Percentiles rank a stretch among this genome's conserved stretches.
Conservation (phyloP, 352 stramenopile species). For the Phytopythium kandeliae region DNA sequence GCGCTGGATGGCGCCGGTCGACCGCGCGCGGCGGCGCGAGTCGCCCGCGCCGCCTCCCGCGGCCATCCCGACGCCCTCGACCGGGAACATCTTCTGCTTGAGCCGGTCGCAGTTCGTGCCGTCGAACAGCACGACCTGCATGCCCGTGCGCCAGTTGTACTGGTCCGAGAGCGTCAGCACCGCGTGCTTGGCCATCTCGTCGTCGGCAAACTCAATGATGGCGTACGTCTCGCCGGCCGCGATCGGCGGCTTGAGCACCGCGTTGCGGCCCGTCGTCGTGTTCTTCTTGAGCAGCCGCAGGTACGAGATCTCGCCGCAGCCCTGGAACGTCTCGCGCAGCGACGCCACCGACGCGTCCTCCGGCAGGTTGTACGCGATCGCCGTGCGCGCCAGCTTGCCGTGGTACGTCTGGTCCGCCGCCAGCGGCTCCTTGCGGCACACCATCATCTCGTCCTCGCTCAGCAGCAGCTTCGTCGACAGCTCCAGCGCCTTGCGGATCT, state of each 20-base stretch:
- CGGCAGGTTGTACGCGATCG: constrained; percentile 84
- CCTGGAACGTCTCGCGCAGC: constrained; percentile 79
- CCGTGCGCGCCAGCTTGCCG: constrained; percentile 77
- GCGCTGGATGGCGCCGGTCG: constrained; percentile 59
- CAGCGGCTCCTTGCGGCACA: constrained; percentile 82
- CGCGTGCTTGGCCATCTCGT: constrained; percentile 87
- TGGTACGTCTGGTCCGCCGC: constrained; percentile 81
- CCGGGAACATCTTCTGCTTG: constrained; percentile 88
- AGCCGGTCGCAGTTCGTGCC: constrained; percentile 86
- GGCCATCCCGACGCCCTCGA: no score
- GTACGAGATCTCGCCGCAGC: constrained; percentile 82
- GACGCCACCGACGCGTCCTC: constrained; percentile 83
- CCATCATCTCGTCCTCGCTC: constrained; percentile 78
- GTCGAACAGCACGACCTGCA: constrained; percentile 88
- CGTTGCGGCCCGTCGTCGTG: constrained; percentile 79
- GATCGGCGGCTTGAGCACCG: constrained; percentile 84
- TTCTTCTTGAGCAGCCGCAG: constrained; percentile 88
- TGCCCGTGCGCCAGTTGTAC: constrained; percentile 84
- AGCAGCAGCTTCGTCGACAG: constrained; percentile 82
- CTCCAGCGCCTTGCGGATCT: constrained; percentile 78
- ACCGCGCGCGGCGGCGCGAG: constrained; percentile 76
- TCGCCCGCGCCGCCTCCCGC: constrained; percentile 43
- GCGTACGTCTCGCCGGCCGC: constrained; percentile 82
- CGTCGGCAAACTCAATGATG: constrained; percentile 87
- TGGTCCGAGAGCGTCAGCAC: constrained; percentile 83